phyloP scores from a whole-genome alignment of 192 early-diverging fungal genomes.

The Mortierella hygrophila region DNA sequence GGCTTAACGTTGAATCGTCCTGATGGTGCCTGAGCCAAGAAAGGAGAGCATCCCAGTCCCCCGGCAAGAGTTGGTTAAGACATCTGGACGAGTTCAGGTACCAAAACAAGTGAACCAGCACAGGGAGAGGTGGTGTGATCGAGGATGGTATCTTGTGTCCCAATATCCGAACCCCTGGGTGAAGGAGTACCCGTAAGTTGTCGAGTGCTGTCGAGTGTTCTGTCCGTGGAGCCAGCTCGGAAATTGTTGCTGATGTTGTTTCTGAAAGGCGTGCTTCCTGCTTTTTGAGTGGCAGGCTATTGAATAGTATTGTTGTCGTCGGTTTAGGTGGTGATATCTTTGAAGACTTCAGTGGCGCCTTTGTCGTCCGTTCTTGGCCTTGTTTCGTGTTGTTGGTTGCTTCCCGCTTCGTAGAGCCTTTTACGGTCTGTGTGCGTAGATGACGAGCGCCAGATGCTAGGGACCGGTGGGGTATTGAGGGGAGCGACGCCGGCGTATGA shows the following conservation, averaged over 20 bases:
- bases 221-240: background rate
- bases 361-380: background rate
- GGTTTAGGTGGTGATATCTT: background rate
- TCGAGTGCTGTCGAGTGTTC: background rate
- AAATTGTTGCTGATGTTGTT: background rate
- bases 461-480: background rate
- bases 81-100: background rate
- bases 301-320: background rate
- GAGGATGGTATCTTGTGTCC: conserved; percentile 32
- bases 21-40: conserved; percentile 36
- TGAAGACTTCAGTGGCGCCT: background rate
- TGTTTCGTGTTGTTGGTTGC: background rate
- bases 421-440: background rate
- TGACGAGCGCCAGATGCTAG: background rate
- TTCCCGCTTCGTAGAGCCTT: no score
- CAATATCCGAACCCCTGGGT: conserved; percentile 8
- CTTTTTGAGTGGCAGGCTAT: background rate
- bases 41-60: conserved; percentile 32
- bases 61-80: conserved; percentile 10
- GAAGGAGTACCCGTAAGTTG: conserved; percentile 33
- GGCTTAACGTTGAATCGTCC: conserved; percentile 2
- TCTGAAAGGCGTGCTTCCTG: background rate
- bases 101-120: conserved; percentile 12
- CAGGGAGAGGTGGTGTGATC: conserved; percentile 36
- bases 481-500: background rate